A percentile compares a stretch with the other conserved stretches of the same genome.
Conservation (phyloP, 176 grass and related monocot genomes). For the Phoenix roebelenii region DNA sequence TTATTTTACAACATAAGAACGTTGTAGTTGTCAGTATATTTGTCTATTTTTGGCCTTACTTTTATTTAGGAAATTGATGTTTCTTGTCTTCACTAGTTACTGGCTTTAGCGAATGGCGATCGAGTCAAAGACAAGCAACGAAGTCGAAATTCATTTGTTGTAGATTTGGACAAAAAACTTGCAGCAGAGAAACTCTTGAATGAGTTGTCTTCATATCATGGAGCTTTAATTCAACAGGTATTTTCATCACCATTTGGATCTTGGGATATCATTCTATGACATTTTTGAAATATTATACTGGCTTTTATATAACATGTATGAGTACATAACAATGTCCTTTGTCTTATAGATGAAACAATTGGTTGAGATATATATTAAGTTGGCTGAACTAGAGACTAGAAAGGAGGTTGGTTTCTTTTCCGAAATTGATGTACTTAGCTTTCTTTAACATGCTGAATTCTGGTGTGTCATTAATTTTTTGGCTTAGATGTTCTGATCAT, state of each 20-base stretch:
- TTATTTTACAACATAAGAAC: too few relatives aligned
- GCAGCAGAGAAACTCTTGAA: constrained; percentile 92
- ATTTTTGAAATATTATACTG: constrained; percentile 8
- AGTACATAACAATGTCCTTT: constrained; percentile 12
- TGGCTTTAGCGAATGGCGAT: constrained; percentile 92
- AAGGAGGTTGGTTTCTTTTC: constrained; percentile 60
- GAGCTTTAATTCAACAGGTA: constrained; percentile 85
- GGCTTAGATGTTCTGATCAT: not conserved
- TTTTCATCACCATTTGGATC: too few relatives aligned
- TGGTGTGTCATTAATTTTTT: not conserved
- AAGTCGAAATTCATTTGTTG: constrained; percentile 86
- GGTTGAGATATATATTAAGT: constrained; percentile 96
- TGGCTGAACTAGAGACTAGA: constrained; percentile 91
- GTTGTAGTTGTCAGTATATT: not conserved
- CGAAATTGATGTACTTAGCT: not conserved
- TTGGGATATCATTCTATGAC: not conserved
- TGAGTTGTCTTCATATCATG: constrained; percentile 70
- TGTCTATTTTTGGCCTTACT: constrained; percentile 16
- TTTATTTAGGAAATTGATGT: not conserved
- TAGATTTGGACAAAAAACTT: constrained; percentile 91
- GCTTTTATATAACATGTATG: not conserved
- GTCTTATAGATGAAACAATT: constrained; percentile 87
- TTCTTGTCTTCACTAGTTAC: constrained; percentile 44
- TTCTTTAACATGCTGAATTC: too few relatives aligned
- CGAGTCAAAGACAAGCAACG: constrained; percentile 95